Conservation (phyloP, 2,329 filamentous ascomycete genomes). For the Domatiomyces catenatus region DNA sequence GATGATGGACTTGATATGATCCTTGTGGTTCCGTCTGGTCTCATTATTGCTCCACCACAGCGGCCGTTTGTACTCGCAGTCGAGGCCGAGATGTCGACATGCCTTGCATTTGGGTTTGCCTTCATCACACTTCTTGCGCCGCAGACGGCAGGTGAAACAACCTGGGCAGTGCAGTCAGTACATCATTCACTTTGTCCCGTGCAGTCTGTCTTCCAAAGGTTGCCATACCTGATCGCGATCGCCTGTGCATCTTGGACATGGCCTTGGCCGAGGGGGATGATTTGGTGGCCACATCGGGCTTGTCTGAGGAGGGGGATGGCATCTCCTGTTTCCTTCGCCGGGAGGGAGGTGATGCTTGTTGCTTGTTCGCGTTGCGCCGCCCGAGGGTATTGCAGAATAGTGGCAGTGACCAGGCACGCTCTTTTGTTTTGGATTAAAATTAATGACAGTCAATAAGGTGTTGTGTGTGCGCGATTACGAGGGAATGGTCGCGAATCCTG, state of each 20-base stretch:
- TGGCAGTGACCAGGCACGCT: neutral
- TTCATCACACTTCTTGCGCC: constrained; percentile 57
- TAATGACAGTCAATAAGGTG: constrained; percentile 1
- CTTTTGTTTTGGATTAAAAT: neutral
- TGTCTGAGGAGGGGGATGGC: constrained; percentile 13
- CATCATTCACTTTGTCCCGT: neutral
- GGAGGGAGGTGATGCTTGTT: neutral
- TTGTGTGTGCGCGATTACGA: constrained; percentile 15
- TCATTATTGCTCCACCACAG: constrained; percentile 97
- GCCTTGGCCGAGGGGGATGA: constrained; percentile 28
- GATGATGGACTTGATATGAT: constrained; percentile 92
- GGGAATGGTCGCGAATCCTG: constrained; percentile 25
- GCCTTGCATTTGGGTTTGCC: constrained; percentile 48
- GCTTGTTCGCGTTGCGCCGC: neutral
- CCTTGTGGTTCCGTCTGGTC: constrained; percentile 71
- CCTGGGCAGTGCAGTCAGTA: constrained; percentile 26
- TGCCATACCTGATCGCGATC: constrained; percentile 88
- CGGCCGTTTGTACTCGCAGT: constrained; percentile 91
- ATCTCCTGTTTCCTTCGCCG: constrained; percentile 3
- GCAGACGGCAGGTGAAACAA: constrained; percentile 52
- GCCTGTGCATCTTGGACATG: constrained; percentile 68
- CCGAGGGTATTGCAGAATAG: neutral
- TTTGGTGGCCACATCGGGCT: constrained; percentile 18
- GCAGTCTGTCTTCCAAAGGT: constrained; percentile 19
- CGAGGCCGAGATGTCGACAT: constrained; percentile 58